These are phyloP conservation scores for Crucibulum laeve DNA, from an alignment of 768 basidiomycete species.

Conservation along the genomic window DNA sequence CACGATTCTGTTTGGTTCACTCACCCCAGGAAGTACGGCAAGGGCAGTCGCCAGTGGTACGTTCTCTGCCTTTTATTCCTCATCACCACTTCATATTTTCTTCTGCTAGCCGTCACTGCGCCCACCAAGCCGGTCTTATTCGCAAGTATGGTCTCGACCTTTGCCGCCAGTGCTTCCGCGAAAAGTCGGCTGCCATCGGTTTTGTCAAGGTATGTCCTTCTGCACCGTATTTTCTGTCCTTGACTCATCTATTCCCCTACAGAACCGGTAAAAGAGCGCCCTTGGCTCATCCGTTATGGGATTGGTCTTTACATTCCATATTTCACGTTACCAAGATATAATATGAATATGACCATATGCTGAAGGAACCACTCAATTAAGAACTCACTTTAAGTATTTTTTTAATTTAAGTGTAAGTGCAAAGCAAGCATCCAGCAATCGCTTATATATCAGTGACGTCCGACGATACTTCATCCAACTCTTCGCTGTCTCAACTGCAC, in stretches of 20 bases:
- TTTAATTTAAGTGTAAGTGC: too few species aligned
- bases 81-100: constrained; percentile 4
- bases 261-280: constrained; percentile 40
- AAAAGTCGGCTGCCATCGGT: constrained; percentile 90
- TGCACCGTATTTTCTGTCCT: neutral
- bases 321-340: too few species aligned
- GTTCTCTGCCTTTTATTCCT: constrained; percentile 18
- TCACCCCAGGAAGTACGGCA: constrained; percentile 91
- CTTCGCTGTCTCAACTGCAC: too few species aligned
- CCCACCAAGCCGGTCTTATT: constrained; percentile 96
- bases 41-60: constrained; percentile 93
- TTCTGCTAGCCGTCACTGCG: constrained; percentile 78
- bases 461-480: too few species aligned
- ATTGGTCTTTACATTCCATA: too few species aligned
- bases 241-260: neutral
- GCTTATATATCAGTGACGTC: too few species aligned
- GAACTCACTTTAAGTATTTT: too few species aligned
- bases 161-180: constrained; percentile 98
- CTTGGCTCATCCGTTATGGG: too few species aligned
- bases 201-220: constrained; percentile 76
- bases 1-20: constrained; percentile 99
- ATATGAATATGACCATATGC: too few species aligned
- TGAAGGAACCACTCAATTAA: too few species aligned
- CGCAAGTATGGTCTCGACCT: constrained; percentile 97
- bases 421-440: too few species aligned